Evolutionary conservation across 2,329 filamentous ascomycete genomes (phyloP).

Genomic region (Colletotrichum phormii): DNA sequence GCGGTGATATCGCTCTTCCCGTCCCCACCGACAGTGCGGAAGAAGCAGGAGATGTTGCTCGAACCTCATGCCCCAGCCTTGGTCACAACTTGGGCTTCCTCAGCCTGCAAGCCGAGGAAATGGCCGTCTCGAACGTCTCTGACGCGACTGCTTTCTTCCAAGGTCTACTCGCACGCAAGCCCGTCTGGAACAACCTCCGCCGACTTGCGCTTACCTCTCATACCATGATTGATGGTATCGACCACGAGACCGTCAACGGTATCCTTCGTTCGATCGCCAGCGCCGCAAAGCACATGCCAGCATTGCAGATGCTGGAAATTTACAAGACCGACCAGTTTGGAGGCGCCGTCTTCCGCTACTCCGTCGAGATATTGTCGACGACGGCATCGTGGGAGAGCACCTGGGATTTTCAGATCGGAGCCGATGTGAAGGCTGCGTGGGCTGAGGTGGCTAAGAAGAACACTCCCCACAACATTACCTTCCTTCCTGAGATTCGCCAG

Average conservation of each 20-base stretch:
- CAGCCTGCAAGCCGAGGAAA: constrained; percentile 37
- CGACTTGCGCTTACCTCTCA: constrained; percentile 42
- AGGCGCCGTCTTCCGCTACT: constrained; percentile 43
- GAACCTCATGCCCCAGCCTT: constrained; percentile 34
- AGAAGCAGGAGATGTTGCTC: constrained; percentile 10
- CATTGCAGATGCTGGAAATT: constrained; percentile 41
- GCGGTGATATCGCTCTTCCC: background rate
- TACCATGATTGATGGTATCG: constrained; percentile 36
- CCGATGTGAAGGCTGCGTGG: constrained; percentile 18
- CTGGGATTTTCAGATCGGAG: constrained; percentile 25
- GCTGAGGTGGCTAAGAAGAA: constrained; percentile 16
- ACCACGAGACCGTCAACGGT: constrained; percentile 39
- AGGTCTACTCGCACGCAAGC: constrained; percentile 38
- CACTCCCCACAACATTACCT: constrained; percentile 18
- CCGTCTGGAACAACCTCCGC: constrained; percentile 41
- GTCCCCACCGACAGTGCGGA: background rate
- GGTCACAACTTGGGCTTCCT: constrained; percentile 32
- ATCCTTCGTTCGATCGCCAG: constrained; percentile 39
- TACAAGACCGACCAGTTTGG: constrained; percentile 41
- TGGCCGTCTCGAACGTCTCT: constrained; percentile 37
- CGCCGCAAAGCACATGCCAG: constrained; percentile 43
- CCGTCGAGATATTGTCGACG: constrained; percentile 25
- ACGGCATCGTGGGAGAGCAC: constrained; percentile 31
- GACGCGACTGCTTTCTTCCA: constrained; percentile 38
- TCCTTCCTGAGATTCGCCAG: constrained; percentile 27